A percentile compares a stretch with the other conserved stretches of the same genome.
Conservation (phyloP, 768 basidiomycete species). For the Boletus rex-veris region DNA sequence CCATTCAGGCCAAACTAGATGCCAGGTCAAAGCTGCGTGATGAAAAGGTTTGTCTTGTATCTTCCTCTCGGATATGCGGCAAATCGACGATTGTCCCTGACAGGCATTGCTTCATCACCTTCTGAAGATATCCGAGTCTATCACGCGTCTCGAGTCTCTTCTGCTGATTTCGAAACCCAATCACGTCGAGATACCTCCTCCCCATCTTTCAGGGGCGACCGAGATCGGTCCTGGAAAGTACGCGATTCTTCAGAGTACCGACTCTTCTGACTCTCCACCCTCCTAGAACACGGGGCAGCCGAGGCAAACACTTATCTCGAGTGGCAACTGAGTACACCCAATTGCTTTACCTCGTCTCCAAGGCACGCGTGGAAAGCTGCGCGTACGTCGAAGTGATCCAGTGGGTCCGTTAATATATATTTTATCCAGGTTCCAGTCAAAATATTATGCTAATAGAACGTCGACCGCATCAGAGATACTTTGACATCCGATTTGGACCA, state of each 20-base stretch:
- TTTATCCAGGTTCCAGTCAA: constrained; percentile 6
- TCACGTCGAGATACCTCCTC: constrained; percentile 30
- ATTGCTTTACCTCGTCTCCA: constrained; percentile 82
- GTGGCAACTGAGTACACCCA: constrained; percentile 92
- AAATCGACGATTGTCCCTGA: constrained; percentile 3
- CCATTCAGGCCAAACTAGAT: constrained; percentile 74
- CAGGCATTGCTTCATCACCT: constrained; percentile 84
- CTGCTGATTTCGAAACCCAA: constrained; percentile 59
- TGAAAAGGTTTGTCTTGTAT: constrained; percentile 56
- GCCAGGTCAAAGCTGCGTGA: constrained; percentile 76
- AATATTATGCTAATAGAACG: constrained; percentile 49
- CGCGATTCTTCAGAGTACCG: not conserved
- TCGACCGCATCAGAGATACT: constrained; percentile 80
- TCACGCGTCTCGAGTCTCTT: constrained; percentile 83
- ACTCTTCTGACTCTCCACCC: constrained; percentile 7
- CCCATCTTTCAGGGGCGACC: constrained; percentile 25
- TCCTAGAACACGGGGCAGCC: constrained; percentile 54
- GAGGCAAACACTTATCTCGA: constrained; percentile 76
- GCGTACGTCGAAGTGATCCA: constrained; percentile 79
- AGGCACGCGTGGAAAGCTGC: constrained; percentile 75
- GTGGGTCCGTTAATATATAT: constrained; percentile 57
- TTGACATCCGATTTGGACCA: constrained; percentile 85
- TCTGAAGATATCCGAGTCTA: constrained; percentile 89
- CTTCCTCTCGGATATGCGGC: not conserved
- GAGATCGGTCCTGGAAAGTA: constrained; percentile 38